A percentile compares a stretch with the other conserved stretches of the same genome.
These are phyloP conservation scores for Tardiomyces digboiensis DNA, from an alignment of 1,139 yeast species.

Conservation along the genomic window DNA sequence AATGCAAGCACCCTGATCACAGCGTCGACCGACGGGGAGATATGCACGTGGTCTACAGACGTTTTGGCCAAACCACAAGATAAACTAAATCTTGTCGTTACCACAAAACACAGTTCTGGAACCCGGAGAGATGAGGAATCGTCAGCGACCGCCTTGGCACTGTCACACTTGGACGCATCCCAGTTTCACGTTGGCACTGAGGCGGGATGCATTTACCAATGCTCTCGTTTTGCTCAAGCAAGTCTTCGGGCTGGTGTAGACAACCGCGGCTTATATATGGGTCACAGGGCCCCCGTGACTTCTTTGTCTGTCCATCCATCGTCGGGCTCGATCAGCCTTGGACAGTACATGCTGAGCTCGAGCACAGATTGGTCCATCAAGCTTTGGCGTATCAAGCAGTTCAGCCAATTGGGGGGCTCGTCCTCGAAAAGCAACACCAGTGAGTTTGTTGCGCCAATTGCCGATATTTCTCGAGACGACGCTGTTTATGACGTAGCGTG, in stretches of 20 bases:
- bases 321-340: slow-evolving; percentile 21
- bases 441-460: slow-evolving; percentile 7
- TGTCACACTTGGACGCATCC: slow-evolving; percentile 26
- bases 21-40: slow-evolving; percentile 37
- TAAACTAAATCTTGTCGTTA: slow-evolving; percentile 19
- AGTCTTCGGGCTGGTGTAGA: slow-evolving; percentile 27
- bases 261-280: slow-evolving; percentile 10
- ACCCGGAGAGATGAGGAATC: slow-evolving; percentile 28
- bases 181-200: slow-evolving; percentile 37
- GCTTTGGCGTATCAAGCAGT: slow-evolving; percentile 27
- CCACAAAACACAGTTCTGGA: slow-evolving; percentile 12
- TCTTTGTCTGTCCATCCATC: slow-evolving; percentile 25
- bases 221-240: slow-evolving; percentile 30
- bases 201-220: slow-evolving; percentile 37
- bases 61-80: slow-evolving; percentile 33
- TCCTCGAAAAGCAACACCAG: neutral
- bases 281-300: slow-evolving; percentile 32
- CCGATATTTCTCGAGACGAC: slow-evolving; percentile 17
- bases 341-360: slow-evolving; percentile 26
- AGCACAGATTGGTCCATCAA: slow-evolving; percentile 36
- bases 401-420: slow-evolving; percentile 5
- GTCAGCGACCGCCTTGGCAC: slow-evolving; percentile 29
- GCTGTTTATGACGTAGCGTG: slow-evolving; percentile 35
- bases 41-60: slow-evolving; percentile 40
- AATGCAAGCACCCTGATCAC: slow-evolving; percentile 29